Conservation (phyloP, 805 yeast genomes). For the Pichia exigua region DNA sequence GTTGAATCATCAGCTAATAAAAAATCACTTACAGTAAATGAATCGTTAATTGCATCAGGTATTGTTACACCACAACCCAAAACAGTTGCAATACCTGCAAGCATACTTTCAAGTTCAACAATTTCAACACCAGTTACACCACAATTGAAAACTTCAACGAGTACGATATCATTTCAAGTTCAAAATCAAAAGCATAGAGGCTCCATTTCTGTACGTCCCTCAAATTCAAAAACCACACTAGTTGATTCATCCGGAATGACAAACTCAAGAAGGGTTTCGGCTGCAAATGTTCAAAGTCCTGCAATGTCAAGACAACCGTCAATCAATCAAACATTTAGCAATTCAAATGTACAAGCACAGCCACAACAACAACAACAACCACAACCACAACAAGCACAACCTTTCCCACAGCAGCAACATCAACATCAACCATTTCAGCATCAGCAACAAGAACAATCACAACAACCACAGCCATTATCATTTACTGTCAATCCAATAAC, state of each 20-base stretch:
- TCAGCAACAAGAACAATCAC: not conserved
- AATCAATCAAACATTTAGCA: not conserved
- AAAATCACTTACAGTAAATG: not conserved
- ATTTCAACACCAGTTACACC: conserved; percentile 8
- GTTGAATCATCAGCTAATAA: not conserved
- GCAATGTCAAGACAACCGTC: not conserved
- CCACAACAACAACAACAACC: not conserved
- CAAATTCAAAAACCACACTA: conserved; percentile 28
- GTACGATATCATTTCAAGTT: conserved; percentile 40
- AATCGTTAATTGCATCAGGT: not conserved
- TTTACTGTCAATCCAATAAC: conserved; percentile 3
- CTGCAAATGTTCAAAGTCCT: conserved; percentile 1
- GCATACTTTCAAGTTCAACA: conserved; percentile 4
- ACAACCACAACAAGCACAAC: not conserved
- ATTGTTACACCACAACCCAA: not conserved
- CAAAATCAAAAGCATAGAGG: conserved; percentile 43
- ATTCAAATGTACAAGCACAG: not conserved
- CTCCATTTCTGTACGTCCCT: conserved; percentile 49
- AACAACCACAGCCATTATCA: conserved; percentile 6
- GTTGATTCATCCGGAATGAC: conserved; percentile 22
- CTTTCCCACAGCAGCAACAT: not conserved
- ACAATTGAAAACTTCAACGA: conserved; percentile 15
- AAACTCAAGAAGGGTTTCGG: conserved; percentile 24
- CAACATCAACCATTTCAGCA: not conserved
- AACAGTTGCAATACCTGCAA: conserved; percentile 2